These are phyloP conservation scores for Phytophthora europaea DNA, from an alignment of 352 stramenopile species.

Conservation along the genomic window DNA sequence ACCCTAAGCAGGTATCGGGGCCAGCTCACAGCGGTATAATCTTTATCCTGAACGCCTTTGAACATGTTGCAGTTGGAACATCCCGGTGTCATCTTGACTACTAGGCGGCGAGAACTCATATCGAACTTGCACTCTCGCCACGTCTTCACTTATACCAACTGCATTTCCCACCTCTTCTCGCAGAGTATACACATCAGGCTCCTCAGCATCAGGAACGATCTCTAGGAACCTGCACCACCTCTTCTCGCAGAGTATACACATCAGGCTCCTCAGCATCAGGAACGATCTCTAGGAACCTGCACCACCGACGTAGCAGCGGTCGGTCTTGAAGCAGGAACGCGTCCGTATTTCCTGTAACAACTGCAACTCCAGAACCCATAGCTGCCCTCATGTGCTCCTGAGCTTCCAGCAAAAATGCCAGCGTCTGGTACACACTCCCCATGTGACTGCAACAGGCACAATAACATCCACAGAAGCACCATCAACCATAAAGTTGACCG, in stretches of 20 bases:
- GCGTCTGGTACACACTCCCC: conserved; percentile 66
- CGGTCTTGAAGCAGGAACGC: conserved; percentile 53
- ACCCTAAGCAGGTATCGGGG: too few relatives aligned
- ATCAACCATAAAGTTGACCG: not conserved
- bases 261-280: conserved; percentile 25
- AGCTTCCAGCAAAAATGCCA: conserved; percentile 66
- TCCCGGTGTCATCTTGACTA: conserved; percentile 22
- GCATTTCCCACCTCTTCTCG: conserved; percentile 40
- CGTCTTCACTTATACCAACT: conserved; percentile 14
- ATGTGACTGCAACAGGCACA: conserved; percentile 34
- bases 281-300: conserved; percentile 56
- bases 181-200: conserved; percentile 44
- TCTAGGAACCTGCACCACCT: conserved; percentile 54
- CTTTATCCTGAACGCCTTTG: conserved; percentile 18
- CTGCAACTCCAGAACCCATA: conserved; percentile 44
- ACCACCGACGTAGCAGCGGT: conserved; percentile 57
- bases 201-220: conserved; percentile 31
- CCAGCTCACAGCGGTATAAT: too few relatives aligned
- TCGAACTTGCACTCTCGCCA: conserved; percentile 23
- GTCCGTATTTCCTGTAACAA: conserved; percentile 46
- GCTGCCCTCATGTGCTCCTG: conserved; percentile 57
- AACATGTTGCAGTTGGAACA: conserved; percentile 51
- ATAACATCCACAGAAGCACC: conserved; percentile 2
- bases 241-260: conserved; percentile 48
- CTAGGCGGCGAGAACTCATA: conserved; percentile 46